These are phyloP conservation scores for Stemphylium beticola DNA, from an alignment of 2,329 filamentous ascomycete species.

Conservation along the genomic window DNA sequence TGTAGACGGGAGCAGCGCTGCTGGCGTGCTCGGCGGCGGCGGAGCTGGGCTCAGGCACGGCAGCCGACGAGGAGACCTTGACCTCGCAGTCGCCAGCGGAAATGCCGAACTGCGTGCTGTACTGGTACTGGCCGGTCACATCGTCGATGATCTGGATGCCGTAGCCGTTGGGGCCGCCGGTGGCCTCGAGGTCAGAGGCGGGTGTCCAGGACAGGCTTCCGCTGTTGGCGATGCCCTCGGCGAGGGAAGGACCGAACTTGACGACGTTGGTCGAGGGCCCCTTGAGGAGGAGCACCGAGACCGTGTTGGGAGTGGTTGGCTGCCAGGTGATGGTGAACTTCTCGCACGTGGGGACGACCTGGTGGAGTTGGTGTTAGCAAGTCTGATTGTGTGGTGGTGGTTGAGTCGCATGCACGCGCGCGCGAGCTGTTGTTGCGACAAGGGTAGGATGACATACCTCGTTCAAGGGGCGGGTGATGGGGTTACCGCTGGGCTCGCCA, in stretches of 20 bases:
- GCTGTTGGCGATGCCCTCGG: conserved; percentile 61
- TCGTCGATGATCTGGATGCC: conserved; percentile 68
- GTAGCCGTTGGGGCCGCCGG: conserved; percentile 59
- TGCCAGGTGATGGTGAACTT: conserved; percentile 66
- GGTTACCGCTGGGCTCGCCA: conserved; percentile 56
- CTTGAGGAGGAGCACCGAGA: conserved; percentile 66
- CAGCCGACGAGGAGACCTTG: conserved; percentile 26
- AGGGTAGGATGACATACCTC: conserved; percentile 44
- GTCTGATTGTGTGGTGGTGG: conserved; percentile 2
- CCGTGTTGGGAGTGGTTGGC: conserved; percentile 54
- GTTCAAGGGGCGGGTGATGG: conserved; percentile 59
- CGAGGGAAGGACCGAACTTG: conserved; percentile 58
- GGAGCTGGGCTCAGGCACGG: conserved; percentile 5
- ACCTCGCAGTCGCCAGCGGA: conserved; percentile 48
- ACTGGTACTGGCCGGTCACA: conserved; percentile 64
- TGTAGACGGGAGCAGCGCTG: conserved; percentile 19
- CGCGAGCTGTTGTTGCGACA: not conserved
- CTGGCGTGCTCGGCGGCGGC: not conserved
- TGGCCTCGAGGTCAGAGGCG: conserved; percentile 52
- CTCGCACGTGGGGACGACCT: conserved; percentile 62
- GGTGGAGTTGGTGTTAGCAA: not conserved
- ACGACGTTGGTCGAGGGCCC: conserved; percentile 63
- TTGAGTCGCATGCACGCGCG: not conserved
- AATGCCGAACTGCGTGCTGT: conserved; percentile 67
- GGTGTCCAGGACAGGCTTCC: conserved; percentile 64